Evolutionary conservation across 1,284 basidiomycete genomes (phyloP).

Genomic region (Apiotrichum brassicae): DNA sequence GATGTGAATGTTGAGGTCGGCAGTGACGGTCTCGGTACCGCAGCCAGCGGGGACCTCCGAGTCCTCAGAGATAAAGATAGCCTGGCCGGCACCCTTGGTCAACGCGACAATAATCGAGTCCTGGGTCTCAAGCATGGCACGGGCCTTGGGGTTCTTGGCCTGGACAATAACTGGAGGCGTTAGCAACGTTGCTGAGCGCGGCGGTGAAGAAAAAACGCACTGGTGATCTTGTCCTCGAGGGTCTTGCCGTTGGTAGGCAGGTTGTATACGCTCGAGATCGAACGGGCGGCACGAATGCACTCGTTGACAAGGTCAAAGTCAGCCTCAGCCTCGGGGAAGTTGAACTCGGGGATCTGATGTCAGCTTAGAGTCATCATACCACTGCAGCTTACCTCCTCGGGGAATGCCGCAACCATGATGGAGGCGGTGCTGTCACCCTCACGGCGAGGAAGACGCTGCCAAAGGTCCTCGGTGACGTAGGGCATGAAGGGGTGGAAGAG

Average conservation of each 20-base stretch:
- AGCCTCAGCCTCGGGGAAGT: constrained; percentile 68
- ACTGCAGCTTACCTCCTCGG: constrained; percentile 51
- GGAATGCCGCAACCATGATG: constrained; percentile 84
- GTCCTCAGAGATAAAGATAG: constrained; percentile 56
- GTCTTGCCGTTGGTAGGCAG: constrained; percentile 67
- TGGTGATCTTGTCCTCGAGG: constrained; percentile 50
- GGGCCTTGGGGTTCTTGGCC: constrained; percentile 59
- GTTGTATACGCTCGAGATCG: constrained; percentile 84
- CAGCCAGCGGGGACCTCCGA: constrained; percentile 74
- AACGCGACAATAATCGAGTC: constrained; percentile 69
- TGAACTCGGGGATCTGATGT: constrained; percentile 47
- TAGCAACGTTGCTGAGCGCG: no score
- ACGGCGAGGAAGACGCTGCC: constrained; percentile 88
- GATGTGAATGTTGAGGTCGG: constrained; percentile 68
- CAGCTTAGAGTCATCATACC: neutral
- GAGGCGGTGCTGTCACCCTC: constrained; percentile 73
- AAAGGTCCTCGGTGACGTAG: constrained; percentile 96
- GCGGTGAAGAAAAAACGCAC: neutral
- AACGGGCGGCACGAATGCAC: constrained; percentile 71
- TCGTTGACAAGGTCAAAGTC: constrained; percentile 83
- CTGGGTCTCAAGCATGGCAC: constrained; percentile 63
- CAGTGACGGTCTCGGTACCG: constrained; percentile 71
- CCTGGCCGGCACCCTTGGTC: constrained; percentile 79
- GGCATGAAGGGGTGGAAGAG: constrained; percentile 99
- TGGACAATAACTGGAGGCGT: constrained; percentile 71